These are phyloP conservation scores for Dendrocalamus latiflorus DNA, from an alignment of 202 grass and related monocot species.

Conservation along the genomic window DNA sequence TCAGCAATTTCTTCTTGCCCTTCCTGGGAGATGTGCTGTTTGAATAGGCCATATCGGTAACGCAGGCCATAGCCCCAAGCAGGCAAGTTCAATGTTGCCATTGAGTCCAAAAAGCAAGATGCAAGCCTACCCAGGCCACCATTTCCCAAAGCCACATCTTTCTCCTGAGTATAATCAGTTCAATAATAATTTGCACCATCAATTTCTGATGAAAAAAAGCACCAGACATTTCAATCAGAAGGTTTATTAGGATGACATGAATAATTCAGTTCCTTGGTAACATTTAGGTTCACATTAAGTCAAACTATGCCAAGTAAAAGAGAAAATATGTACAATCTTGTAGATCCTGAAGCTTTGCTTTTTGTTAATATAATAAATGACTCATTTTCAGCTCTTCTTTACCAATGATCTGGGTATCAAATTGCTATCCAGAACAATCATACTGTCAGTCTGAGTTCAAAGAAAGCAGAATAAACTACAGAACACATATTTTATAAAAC, in stretches of 20 bases:
- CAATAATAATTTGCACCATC: neutral
- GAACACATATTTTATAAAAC: conserved; percentile 1
- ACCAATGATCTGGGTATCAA: neutral
- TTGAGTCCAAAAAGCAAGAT: conserved; percentile 98
- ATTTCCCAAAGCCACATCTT: conserved; percentile 85
- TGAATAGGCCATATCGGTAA: conserved; percentile 93
- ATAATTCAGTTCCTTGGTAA: neutral
- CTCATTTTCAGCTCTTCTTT: conserved; percentile 5
- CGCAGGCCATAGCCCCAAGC: conserved; percentile 96
- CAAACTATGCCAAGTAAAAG: neutral
- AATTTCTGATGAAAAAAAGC: neutral
- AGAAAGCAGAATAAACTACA: neutral
- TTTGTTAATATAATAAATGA: neutral
- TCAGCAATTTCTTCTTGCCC: conserved; percentile 90
- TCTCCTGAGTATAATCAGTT: conserved; percentile 54
- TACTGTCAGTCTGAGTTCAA: neutral
- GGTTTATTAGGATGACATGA: neutral
- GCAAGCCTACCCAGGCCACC: conserved; percentile 95
- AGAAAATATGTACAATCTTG: neutral
- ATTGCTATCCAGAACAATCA: neutral
- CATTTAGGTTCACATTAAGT: neutral
- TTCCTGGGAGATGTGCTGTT: conserved; percentile 63
- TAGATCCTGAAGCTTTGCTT: neutral
- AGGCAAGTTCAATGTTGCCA: conserved; percentile 93
- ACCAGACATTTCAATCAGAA: conserved; percentile 5